A percentile compares a stretch with the other conserved stretches of the same genome.
These are phyloP conservation scores for Populus deltoides DNA, from an alignment of 345 rosid genomes.

Conservation along the genomic window DNA sequence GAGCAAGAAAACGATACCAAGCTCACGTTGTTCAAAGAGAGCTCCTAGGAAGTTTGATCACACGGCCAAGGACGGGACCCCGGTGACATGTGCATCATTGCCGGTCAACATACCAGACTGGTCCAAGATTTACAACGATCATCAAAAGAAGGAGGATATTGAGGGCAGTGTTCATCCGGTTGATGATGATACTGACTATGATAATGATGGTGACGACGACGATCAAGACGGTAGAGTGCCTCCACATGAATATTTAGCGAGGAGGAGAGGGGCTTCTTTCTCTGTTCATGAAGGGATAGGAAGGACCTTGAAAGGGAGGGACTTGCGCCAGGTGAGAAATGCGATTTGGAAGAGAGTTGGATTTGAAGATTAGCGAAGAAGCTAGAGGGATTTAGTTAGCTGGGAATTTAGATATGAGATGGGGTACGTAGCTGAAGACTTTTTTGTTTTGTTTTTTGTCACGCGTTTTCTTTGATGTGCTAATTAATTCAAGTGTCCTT, in stretches of 20 bases:
- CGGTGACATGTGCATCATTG: slow-evolving; percentile 40
- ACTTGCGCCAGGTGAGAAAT: slow-evolving; percentile 46
- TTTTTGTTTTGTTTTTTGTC: no score
- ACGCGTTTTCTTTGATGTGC: background rate
- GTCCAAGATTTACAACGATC: slow-evolving; percentile 62
- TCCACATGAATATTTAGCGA: slow-evolving; percentile 44
- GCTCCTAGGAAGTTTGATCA: slow-evolving; percentile 16
- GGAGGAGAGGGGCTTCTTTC: slow-evolving; percentile 41
- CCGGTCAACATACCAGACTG: slow-evolving; percentile 80
- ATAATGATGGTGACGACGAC: background rate
- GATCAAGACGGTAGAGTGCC: slow-evolving; percentile 26
- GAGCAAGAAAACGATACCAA: slow-evolving; percentile 35
- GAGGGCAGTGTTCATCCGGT: background rate
- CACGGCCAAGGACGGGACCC: background rate
- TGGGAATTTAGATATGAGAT: background rate
- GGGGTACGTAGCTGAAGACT: background rate
- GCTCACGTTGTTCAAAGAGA: slow-evolving; percentile 38
- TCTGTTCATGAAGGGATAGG: slow-evolving; percentile 52
- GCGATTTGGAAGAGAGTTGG: slow-evolving; percentile 49
- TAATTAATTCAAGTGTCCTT: background rate
- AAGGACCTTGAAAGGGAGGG: slow-evolving; percentile 49
- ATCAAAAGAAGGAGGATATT: background rate
- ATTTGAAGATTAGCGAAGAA: slow-evolving; percentile 36
- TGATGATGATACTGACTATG: slow-evolving; percentile 4
- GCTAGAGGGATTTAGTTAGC: background rate